Conservation (phyloP, 2,329 filamentous ascomycete species). For the Alternaria postmessia region DNA sequence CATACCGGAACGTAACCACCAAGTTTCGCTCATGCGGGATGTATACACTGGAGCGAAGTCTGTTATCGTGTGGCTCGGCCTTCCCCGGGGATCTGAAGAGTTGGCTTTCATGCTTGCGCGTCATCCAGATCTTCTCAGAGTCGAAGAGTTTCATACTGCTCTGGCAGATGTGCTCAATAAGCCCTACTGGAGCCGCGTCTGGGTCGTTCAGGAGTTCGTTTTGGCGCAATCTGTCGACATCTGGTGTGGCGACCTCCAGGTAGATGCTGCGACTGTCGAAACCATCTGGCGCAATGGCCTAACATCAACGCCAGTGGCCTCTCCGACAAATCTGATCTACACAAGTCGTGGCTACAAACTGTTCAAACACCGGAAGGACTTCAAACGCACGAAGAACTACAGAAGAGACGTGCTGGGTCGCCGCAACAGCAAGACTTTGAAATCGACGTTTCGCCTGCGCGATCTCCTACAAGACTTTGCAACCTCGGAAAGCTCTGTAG, state of each 20-base stretch:
- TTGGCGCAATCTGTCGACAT: slow-evolving; percentile 21
- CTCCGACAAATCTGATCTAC: not conserved
- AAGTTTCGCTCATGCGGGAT: slow-evolving; percentile 22
- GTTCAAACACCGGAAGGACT: slow-evolving; percentile 22
- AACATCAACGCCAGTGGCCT: slow-evolving; percentile 4
- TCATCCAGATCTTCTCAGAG: slow-evolving; percentile 11
- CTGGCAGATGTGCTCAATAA: slow-evolving; percentile 16
- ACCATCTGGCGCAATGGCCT: slow-evolving; percentile 16
- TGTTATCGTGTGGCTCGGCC: slow-evolving; percentile 23
- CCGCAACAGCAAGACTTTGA: slow-evolving; percentile 12
- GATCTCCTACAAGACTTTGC: slow-evolving; percentile 23
- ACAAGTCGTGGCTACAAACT: slow-evolving; percentile 16
- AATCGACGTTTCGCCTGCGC: slow-evolving; percentile 19
- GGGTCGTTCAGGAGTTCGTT: slow-evolving; percentile 26
- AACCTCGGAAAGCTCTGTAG: slow-evolving; percentile 17
- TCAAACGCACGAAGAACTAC: slow-evolving; percentile 16
- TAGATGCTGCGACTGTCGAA: slow-evolving; percentile 15
- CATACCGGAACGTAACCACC: slow-evolving; percentile 20
- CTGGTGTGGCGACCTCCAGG: slow-evolving; percentile 19
- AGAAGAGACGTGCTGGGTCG: slow-evolving; percentile 18
- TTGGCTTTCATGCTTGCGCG: slow-evolving; percentile 21
- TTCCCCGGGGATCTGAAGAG: slow-evolving; percentile 11
- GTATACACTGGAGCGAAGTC: slow-evolving; percentile 21
- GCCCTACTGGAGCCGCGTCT: slow-evolving; percentile 21
- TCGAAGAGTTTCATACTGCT: slow-evolving; percentile 14